Percentiles rank a stretch among this genome's conserved stretches.
phyloP scores from a whole-genome alignment of 2,329 filamentous ascomycete genomes.

The Periconia digitata region DNA sequence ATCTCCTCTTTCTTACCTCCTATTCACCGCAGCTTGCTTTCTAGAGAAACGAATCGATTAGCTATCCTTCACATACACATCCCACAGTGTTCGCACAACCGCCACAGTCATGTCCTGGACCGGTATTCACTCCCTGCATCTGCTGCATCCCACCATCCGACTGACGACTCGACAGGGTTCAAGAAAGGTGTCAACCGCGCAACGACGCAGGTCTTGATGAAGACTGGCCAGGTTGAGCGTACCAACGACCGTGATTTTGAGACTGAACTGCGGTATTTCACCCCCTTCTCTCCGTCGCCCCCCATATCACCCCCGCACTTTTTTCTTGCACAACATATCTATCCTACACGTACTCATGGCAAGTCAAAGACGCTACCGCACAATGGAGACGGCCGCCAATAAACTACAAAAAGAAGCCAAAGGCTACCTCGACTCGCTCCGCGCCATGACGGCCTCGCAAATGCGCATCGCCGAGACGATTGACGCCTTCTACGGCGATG shows the following conservation, averaged over 20 bases:
- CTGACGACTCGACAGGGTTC: constrained; percentile 61
- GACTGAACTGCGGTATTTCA: constrained; percentile 79
- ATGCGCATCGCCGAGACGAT: constrained; percentile 99
- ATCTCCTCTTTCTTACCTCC: constrained; percentile 3
- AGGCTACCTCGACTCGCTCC: constrained; percentile 92
- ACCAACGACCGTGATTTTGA: constrained; percentile 99
- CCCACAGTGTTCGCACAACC: constrained; percentile 4
- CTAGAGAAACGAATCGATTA: not conserved
- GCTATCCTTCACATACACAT: not conserved
- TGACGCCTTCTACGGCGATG: constrained; percentile 97
- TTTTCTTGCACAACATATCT: not conserved
- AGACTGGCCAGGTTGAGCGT: constrained; percentile 96
- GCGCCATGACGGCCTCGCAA: constrained; percentile 98
- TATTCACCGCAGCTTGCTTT: not conserved
- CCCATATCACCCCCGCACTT: not conserved
- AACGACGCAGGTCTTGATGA: constrained; percentile 99
- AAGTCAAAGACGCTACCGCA: constrained; percentile 77
- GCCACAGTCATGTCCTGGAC: constrained; percentile 54
- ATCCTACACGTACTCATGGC: constrained; percentile 1
- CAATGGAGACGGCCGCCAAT: constrained; percentile 92
- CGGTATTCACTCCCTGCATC: constrained; percentile 48
- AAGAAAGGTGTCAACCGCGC: constrained; percentile 98
- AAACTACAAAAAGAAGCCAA: constrained; percentile 97
- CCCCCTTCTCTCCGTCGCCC: constrained; percentile 2
- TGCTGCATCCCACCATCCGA: constrained; percentile 4